Evolutionary conservation across 495 filamentous ascomycete species (phyloP).

Genomic region (Penicillium pulvis): DNA sequence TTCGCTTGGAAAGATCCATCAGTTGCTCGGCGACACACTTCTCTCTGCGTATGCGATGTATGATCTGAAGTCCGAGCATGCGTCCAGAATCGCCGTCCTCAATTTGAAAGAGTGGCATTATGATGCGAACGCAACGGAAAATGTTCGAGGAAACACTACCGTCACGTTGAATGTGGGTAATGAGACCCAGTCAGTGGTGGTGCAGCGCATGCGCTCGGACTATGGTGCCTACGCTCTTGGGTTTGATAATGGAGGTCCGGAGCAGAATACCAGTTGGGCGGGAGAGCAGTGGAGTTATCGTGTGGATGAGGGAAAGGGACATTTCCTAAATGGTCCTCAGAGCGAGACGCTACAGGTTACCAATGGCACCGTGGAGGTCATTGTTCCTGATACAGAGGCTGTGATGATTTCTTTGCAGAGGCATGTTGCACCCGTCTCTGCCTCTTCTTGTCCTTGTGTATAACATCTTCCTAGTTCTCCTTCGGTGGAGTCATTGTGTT

Average conservation of each 20-base stretch:
- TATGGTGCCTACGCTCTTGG: slow-evolving; percentile 24
- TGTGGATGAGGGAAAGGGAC: slow-evolving; percentile 22
- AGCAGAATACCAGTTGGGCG: slow-evolving; percentile 31
- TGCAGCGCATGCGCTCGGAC: slow-evolving; percentile 20
- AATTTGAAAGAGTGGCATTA: slow-evolving; percentile 19
- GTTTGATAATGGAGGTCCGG: slow-evolving; percentile 21
- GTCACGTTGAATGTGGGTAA: slow-evolving; percentile 8
- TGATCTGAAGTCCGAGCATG: slow-evolving; percentile 9
- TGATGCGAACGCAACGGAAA: not conserved
- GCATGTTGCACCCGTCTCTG: no score
- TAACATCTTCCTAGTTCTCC: no score
- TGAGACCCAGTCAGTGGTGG: slow-evolving; percentile 8
- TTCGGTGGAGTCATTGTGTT: no score
- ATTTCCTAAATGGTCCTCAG: slow-evolving; percentile 6
- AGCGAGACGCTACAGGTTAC: slow-evolving; percentile 1
- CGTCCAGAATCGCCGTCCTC: slow-evolving; percentile 22
- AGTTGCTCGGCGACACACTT: slow-evolving; percentile 9
- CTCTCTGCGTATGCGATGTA: slow-evolving; percentile 31
- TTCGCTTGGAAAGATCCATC: slow-evolving; percentile 13
- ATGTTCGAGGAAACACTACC: not conserved
- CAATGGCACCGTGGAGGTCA: not conserved
- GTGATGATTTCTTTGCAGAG: slow-evolving; percentile 6
- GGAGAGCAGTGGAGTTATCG: slow-evolving; percentile 29
- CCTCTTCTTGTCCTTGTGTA: no score
- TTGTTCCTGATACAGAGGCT: slow-evolving; percentile 7